phyloP scores from a whole-genome alignment of 441 rosid genomes.

The Populus trichocarpa region DNA sequence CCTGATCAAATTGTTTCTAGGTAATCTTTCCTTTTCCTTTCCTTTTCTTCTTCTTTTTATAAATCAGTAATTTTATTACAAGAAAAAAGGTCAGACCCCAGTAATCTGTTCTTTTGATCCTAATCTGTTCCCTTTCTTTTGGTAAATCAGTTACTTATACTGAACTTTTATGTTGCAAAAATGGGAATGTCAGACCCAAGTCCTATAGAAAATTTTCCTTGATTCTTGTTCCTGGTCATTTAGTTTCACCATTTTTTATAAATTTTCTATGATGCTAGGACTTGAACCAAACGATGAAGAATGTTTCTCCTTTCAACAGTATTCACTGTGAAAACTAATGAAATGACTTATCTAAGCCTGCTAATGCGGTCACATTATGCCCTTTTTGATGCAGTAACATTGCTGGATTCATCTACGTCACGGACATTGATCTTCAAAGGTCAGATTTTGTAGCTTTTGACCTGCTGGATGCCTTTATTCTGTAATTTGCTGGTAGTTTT shows the following conservation, averaged over 20 bases:
- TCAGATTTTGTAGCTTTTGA: constrained; percentile 10
- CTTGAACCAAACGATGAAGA: not conserved
- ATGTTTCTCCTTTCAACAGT: not conserved
- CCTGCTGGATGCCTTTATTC: not conserved
- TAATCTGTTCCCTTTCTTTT: not conserved
- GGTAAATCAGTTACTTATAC: not conserved
- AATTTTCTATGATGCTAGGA: not conserved
- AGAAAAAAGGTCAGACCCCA: too few relatives aligned
- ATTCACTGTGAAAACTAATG: not conserved
- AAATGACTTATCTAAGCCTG: not conserved
- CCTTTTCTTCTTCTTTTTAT: too few relatives aligned
- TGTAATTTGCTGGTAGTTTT: not conserved
- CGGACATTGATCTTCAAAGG: constrained; percentile 55
- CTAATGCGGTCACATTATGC: not conserved
- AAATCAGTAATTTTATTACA: constrained; percentile 1
- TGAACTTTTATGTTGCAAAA: not conserved
- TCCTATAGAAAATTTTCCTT: not conserved
- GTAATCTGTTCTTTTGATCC: not conserved
- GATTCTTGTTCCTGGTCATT: not conserved
- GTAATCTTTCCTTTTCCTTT: too few relatives aligned
- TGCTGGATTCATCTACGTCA: constrained; percentile 66
- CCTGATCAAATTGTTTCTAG: not conserved
- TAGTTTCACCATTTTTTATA: not conserved
- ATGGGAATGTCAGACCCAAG: not conserved
- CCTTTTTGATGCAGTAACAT: constrained; percentile 48